phyloP scores from a whole-genome alignment of 345 rosid genomes.

The Gossypium sturtianum region DNA sequence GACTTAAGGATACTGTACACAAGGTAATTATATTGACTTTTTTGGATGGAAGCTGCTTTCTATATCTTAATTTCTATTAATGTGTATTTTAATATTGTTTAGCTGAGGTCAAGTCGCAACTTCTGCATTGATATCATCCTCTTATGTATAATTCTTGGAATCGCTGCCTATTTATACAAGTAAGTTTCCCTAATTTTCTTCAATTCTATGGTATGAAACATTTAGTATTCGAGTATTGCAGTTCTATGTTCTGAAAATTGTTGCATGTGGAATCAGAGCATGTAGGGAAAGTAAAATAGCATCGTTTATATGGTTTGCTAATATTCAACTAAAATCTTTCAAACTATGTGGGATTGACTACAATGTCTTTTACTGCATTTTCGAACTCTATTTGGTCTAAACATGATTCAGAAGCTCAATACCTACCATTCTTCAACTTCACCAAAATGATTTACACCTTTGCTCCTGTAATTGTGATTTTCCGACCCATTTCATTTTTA shows the following conservation, averaged over 20 bases:
- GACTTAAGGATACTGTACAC: slow-evolving; percentile 70
- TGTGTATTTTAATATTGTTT: slow-evolving; percentile 14
- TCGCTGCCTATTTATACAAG: slow-evolving; percentile 91
- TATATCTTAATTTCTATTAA: neutral
- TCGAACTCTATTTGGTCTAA: neutral
- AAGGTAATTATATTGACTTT: slow-evolving; percentile 35
- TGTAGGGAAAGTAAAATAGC: neutral
- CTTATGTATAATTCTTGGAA: slow-evolving; percentile 67
- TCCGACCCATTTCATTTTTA: neutral
- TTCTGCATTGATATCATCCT: slow-evolving; percentile 86
- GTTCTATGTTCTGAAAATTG: neutral
- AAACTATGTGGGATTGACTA: neutral
- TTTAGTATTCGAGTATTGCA: neutral
- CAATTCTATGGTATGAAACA: neutral
- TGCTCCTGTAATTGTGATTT: neutral
- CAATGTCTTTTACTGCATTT: neutral
- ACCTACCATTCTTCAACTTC: neutral
- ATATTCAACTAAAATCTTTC: neutral
- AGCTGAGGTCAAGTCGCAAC: slow-evolving; percentile 88
- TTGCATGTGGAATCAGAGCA: neutral
- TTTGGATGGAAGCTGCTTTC: neutral
- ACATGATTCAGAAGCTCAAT: neutral
- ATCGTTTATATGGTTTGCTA: neutral
- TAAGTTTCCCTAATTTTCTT: slow-evolving; percentile 26
- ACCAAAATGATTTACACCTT: neutral